Evolutionary conservation across 2,329 filamentous ascomycete species (phyloP).

Genomic region (Parastagonospora nodorum): DNA sequence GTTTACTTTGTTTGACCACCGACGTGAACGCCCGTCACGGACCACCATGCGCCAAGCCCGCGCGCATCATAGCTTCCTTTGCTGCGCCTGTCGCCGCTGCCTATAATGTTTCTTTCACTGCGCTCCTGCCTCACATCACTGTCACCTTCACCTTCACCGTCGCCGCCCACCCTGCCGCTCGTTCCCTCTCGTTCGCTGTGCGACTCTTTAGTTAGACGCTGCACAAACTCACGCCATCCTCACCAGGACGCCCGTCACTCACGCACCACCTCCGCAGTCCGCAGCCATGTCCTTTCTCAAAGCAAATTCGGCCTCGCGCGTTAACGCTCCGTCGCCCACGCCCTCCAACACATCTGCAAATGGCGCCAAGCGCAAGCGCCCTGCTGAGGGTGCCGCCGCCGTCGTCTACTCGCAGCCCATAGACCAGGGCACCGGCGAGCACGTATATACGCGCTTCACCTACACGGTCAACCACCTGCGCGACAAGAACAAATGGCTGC

Average conservation of each 20-base stretch:
- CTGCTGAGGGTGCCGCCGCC: slow-evolving; percentile 51
- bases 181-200: slow-evolving; percentile 17
- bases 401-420: slow-evolving; percentile 75
- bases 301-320: slow-evolving; percentile 26
- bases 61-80: slow-evolving; percentile 24
- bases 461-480: slow-evolving; percentile 72
- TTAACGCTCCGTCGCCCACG: slow-evolving; percentile 66
- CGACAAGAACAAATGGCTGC: slow-evolving; percentile 69
- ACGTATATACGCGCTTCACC: slow-evolving; percentile 85
- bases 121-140: not conserved
- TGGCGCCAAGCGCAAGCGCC: slow-evolving; percentile 62
- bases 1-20: slow-evolving; percentile 26
- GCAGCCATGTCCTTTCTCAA: slow-evolving; percentile 45
- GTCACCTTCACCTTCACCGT: slow-evolving; percentile 5
- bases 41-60: slow-evolving; percentile 9
- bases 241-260: not conserved
- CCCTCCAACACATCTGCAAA: slow-evolving; percentile 49
- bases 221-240: slow-evolving; percentile 16
- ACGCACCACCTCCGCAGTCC: slow-evolving; percentile 3
- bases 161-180: not conserved
- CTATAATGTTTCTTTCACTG: slow-evolving; percentile 2
- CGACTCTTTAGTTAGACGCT: slow-evolving; percentile 42
- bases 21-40: slow-evolving; percentile 5
- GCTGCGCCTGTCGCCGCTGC: not conserved
- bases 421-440: slow-evolving; percentile 74